Evolutionary conservation across 768 basidiomycete genomes (phyloP).

Genomic region (Collybia mongolica): DNA sequence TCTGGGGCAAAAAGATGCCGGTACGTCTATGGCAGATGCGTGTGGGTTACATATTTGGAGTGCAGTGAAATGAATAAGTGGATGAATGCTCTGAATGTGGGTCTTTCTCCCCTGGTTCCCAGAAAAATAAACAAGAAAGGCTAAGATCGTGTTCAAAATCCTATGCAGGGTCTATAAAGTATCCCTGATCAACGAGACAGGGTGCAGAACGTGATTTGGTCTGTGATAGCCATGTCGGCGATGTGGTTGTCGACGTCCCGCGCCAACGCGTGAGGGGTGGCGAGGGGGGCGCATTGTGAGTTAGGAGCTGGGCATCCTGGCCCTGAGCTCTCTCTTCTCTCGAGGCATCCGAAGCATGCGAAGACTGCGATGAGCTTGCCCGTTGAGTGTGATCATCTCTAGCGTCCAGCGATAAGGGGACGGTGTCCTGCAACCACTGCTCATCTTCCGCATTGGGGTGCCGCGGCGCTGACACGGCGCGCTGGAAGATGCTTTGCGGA

Average conservation of each 20-base stretch:
- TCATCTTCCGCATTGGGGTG: constrained; percentile 52
- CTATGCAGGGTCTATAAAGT: constrained; percentile 1
- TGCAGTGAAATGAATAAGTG: not conserved
- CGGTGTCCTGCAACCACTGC: constrained; percentile 63
- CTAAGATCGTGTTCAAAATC: constrained; percentile 1
- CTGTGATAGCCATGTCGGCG: constrained; percentile 13
- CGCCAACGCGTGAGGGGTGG: constrained; percentile 21
- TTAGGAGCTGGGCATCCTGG: not conserved
- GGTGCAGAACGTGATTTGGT: constrained; percentile 16
- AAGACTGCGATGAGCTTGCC: constrained; percentile 2
- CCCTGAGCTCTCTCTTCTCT: not conserved
- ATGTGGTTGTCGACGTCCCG: constrained; percentile 4
- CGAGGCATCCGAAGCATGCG: not conserved
- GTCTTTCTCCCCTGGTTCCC: constrained; percentile 20
- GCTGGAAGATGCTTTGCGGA: constrained; percentile 47
- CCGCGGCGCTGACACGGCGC: constrained; percentile 27
- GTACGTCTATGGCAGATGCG: constrained; percentile 1
- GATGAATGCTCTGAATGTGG: constrained; percentile 4
- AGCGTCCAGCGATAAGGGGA: constrained; percentile 34
- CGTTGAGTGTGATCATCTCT: constrained; percentile 4
- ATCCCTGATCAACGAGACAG: constrained; percentile 7
- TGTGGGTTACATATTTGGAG: not conserved
- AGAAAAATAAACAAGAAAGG: constrained; percentile 2
- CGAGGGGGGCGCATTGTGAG: constrained; percentile 12
- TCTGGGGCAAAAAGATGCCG: not conserved